Evolutionary conservation across 345 rosid species (phyloP), one percentile per base, ranked within the genome.

Genomic region (Trapa bicornis): DNA sequence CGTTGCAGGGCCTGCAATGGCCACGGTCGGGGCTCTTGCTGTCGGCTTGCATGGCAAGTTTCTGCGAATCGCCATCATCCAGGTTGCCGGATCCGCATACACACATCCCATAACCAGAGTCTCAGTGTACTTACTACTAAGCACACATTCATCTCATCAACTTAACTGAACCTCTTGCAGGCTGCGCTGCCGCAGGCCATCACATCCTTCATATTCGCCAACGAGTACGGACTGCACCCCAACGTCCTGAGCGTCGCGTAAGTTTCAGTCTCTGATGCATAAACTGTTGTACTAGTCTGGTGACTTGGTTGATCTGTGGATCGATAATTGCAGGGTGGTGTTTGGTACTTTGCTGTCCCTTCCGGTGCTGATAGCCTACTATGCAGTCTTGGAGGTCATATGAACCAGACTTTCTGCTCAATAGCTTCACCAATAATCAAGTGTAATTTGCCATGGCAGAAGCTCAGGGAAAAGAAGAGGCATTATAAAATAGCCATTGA

Each of bases 101-200:
- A 0, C n/a, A 11, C 32, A 15, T 15, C 12, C 22, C 2, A 5
- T 3, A 3, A 53, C 3, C n/a, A 1, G 1, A 15, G 22, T 53
- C 58, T 53, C 58, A 29, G 2, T 6, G 7, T 53, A 22, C 29
- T 22, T 22, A 22, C 29, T 22, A 22, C 29, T 22, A 22, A 22
- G 29, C 29, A 22, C 29, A 22, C 29, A 22, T 22, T 22, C 29
- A 22, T 22, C 29, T 22, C 29, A 22, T 22, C 29, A 22, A 22
- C 29, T 22, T 22, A 22, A 22, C 29, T 22, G 29, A 50, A 32
- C 35, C 1, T 47, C 6, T 65, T 68, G 66, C 79, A 80, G 85
- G 85, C 83, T 1, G 83, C 83, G 9, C 64, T 82, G 48, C 85
- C 85, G 6, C 85, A 82, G 5, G 42, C 83, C 2, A 79, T 82